Base-by-base conservation (phyloP, 2,329 filamentous ascomycete genomes). In the Didymella exigua region DNA sequence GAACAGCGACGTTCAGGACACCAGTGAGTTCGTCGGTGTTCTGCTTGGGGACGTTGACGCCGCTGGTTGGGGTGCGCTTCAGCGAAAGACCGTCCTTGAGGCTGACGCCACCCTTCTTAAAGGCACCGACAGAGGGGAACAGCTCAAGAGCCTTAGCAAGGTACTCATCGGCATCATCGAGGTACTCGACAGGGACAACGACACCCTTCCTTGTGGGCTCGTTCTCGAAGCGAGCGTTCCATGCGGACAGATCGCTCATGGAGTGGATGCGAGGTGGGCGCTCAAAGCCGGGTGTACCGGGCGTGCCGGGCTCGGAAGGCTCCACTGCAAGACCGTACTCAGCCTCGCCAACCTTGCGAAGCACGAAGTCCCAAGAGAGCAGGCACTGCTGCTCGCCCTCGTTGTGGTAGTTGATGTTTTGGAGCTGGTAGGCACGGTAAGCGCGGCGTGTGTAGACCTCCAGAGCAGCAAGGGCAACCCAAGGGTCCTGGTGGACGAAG, bases 381-480 rank as follows among this genome's bases (percentile, higher is more conserved):
- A 89, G 82, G 70, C 90, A 96, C 9, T 89, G 86, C 21, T 89
- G 82, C 66, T 96, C 91, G 54, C 80, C 78, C 40, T 91, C 86
- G 49, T 89, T 87, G 69, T 93, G 86, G 75, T 99, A 99, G 67
- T 96, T 86, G 54, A 99, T 89, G 65, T 87, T 82, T 83, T 96
- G 93, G 46, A 99, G 81, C 56, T 90, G 88, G 78, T 99, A 99
- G 2, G 95, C 95, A 81, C 95, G 90, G 81, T 99, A 99, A 13
- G 95, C 93, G 60, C 95, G 91, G 68, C 95, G 93, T 60, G 96
- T 88, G 76, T 99, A 99, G 43, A 98, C 93, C 75, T 99, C 95
- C 4, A 99, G 85, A 42, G 95, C 91, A 55, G 95, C 95, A 58
- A 97, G 81, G 7, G 91, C 91, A 26, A 99, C 93, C 91, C 92